Evolutionary conservation across 495 filamentous ascomycete species (phyloP).

Genomic region (Lophiostoma macrostomum): DNA sequence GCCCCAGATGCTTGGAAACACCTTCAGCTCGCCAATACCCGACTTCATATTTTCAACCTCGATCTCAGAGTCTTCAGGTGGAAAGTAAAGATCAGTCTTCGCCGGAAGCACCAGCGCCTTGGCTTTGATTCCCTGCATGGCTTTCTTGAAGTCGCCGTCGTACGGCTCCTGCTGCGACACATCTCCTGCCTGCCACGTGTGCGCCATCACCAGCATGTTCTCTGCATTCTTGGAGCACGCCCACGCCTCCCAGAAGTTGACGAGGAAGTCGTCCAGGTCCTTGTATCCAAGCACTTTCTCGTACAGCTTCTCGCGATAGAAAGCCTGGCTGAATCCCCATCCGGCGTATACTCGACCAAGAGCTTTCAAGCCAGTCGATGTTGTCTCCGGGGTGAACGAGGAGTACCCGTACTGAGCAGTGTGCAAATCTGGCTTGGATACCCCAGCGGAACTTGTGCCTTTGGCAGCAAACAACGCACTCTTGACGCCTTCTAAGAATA

Average conservation of each 20-base stretch:
- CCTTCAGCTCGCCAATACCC: slow-evolving; percentile 55
- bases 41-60: slow-evolving; percentile 63
- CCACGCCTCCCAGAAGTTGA: slow-evolving; percentile 71
- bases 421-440: slow-evolving; percentile 41
- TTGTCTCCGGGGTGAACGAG: slow-evolving; percentile 56
- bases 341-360: slow-evolving; percentile 71
- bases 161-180: slow-evolving; percentile 61
- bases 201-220: slow-evolving; percentile 63
- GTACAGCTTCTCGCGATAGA: slow-evolving; percentile 65
- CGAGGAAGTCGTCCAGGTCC: slow-evolving; percentile 66
- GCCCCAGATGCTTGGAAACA: slow-evolving; percentile 67
- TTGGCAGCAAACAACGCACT: slow-evolving; percentile 62
- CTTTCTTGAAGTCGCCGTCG: slow-evolving; percentile 60
- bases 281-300: slow-evolving; percentile 58
- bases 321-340: slow-evolving; percentile 72
- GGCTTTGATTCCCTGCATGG: slow-evolving; percentile 65
- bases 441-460: slow-evolving; percentile 51
- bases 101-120: slow-evolving; percentile 62
- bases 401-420: slow-evolving; percentile 42
- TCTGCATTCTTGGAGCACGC: slow-evolving; percentile 67
- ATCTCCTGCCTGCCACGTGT: slow-evolving; percentile 73
- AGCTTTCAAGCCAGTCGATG: slow-evolving; percentile 61
- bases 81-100: slow-evolving; percentile 73
- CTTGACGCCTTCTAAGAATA: slow-evolving; percentile 72
- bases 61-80: slow-evolving; percentile 67